Evolutionary conservation across 306 rosid genomes (phyloP).

Genomic region (Ormosia emarginata): DNA sequence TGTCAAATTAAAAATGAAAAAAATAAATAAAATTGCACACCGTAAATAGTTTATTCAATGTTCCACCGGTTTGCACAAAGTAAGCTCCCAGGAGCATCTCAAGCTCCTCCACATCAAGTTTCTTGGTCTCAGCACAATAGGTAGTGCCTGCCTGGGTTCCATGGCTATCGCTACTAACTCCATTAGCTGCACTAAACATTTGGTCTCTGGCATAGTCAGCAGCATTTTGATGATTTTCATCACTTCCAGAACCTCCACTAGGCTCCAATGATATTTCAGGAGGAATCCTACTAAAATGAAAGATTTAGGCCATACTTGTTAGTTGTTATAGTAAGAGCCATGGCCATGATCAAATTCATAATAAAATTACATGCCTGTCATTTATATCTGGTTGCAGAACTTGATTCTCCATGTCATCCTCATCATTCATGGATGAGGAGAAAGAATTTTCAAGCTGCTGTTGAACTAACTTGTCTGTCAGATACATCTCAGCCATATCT

Average conservation of each 20-base stretch:
- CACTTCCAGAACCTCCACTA: slow-evolving; percentile 23
- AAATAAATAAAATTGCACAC: background rate
- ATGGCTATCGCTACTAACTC: slow-evolving; percentile 38
- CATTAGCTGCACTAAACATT: slow-evolving; percentile 29
- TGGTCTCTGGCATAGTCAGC: slow-evolving; percentile 31
- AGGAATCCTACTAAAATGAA: slow-evolving; percentile 34
- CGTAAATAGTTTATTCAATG: slow-evolving; percentile 47
- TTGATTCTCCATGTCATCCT: slow-evolving; percentile 39
- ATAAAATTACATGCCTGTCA: slow-evolving; percentile 47
- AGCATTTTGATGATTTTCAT: slow-evolving; percentile 38
- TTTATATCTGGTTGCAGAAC: slow-evolving; percentile 36
- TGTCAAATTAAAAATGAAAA: background rate
- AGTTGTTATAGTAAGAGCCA: background rate
- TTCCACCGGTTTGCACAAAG: slow-evolving; percentile 85
- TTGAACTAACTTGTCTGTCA: slow-evolving; percentile 66
- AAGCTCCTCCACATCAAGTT: slow-evolving; percentile 67
- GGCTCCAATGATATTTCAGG: slow-evolving; percentile 44
- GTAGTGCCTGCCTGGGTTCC: slow-evolving; percentile 45
- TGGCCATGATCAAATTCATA: background rate
- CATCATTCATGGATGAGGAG: slow-evolving; percentile 45
- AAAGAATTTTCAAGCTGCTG: slow-evolving; percentile 61
- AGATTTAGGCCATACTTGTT: background rate
- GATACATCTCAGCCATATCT: slow-evolving; percentile 85
- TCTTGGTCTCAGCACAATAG: slow-evolving; percentile 45
- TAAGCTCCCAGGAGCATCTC: slow-evolving; percentile 92